A percentile compares a stretch with the other conserved stretches of the same genome.
Conservation (phyloP, 2,329 filamentous ascomycete species). For the Arthrobotrys sinensis region DNA sequence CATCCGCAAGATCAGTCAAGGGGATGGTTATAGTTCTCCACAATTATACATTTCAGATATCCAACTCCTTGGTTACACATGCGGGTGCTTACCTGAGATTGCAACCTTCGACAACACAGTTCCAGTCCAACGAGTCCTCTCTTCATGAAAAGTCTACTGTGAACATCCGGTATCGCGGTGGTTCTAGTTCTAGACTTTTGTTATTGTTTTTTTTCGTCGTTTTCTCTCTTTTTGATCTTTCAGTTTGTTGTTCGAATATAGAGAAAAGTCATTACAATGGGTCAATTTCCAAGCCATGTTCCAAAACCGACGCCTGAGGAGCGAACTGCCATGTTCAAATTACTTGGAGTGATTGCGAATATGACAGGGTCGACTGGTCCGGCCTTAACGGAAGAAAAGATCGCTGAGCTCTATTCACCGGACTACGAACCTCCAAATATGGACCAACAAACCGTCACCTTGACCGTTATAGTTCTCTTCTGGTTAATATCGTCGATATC, state of each 20-base stretch:
- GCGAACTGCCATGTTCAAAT: constrained; percentile 47
- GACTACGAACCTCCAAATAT: constrained; percentile 55
- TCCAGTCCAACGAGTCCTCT: background rate
- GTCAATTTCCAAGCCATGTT: constrained; percentile 54
- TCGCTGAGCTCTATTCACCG: constrained; percentile 35
- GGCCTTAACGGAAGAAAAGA: constrained; percentile 32
- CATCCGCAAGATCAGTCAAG: constrained; percentile 3
- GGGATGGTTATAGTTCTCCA: constrained; percentile 48
- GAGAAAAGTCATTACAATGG: constrained; percentile 32
- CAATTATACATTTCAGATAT: constrained; percentile 39
- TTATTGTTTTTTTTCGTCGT: background rate
- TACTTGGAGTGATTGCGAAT: constrained; percentile 37
- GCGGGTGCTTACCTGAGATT: constrained; percentile 10
- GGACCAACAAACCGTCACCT: constrained; percentile 26
- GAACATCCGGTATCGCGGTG: background rate
- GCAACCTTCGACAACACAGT: constrained; percentile 45
- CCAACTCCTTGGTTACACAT: constrained; percentile 10
- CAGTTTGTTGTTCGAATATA: background rate
- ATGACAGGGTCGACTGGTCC: constrained; percentile 24
- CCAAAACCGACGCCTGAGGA: constrained; percentile 56
- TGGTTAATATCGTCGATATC: constrained; percentile 42
- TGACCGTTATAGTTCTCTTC: constrained; percentile 44
- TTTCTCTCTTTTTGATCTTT: constrained; percentile 4
- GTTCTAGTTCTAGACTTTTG: background rate
- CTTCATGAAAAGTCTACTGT: constrained; percentile 1